Conservation (phyloP, 2,329 filamentous ascomycete species). For the Aulographum hederae region DNA sequence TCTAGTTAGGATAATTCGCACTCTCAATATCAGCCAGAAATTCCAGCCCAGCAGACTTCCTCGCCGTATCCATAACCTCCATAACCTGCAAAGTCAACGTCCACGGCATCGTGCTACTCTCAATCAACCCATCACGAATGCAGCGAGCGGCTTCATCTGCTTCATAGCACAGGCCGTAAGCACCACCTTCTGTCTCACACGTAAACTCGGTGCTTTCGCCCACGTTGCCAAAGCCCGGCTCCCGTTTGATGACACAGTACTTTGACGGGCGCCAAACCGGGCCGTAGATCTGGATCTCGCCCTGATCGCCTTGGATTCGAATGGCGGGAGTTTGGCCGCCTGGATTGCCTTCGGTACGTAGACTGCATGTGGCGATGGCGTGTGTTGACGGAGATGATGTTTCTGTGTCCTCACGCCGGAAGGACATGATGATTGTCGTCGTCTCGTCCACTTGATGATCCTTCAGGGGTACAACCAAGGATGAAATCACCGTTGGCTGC, state of each 20-base stretch:
- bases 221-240: background rate
- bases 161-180: slow-evolving; percentile 69
- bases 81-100: slow-evolving; percentile 72
- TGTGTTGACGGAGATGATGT: too few relatives aligned
- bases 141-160: slow-evolving; percentile 64
- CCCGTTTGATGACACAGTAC: slow-evolving; percentile 44
- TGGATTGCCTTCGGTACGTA: slow-evolving; percentile 41
- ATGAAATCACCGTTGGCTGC: slow-evolving; percentile 44
- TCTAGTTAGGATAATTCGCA: slow-evolving; percentile 35
- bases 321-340: slow-evolving; percentile 43
- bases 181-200: slow-evolving; percentile 23
- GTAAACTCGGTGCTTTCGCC: background rate
- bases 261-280: slow-evolving; percentile 51
- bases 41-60: slow-evolving; percentile 40
- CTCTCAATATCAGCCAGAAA: slow-evolving; percentile 52
- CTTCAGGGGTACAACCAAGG: slow-evolving; percentile 53
- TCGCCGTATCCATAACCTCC: slow-evolving; percentile 58
- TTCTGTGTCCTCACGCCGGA: slow-evolving; percentile 36
- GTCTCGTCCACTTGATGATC: slow-evolving; percentile 59
- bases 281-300: slow-evolving; percentile 65
- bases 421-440: slow-evolving; percentile 58
- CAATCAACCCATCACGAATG: slow-evolving; percentile 55
- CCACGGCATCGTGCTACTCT: slow-evolving; percentile 45
- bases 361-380: too few relatives aligned
- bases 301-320: slow-evolving; percentile 61